phyloP scores from a whole-genome alignment of 371 early-diverging fungal genomes.

The Batkoa obscura region DNA sequence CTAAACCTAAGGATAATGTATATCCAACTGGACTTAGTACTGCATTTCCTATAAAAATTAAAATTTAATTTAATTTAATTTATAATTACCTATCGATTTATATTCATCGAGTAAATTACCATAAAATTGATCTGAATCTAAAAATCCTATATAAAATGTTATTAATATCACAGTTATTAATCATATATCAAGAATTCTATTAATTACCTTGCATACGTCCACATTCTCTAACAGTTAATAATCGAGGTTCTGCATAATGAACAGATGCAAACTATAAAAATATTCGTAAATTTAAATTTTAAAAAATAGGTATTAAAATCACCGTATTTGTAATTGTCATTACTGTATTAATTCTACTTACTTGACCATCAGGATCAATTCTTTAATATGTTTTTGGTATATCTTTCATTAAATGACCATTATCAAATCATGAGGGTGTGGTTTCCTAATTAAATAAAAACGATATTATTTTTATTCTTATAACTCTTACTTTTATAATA shows the following conservation, averaged over 20 bases:
- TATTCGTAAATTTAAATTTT: too few species aligned
- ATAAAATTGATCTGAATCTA: constrained; percentile 7
- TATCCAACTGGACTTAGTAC: too few species aligned
- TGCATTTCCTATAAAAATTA: too few species aligned
- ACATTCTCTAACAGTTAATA: constrained; percentile 9
- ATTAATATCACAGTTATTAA: background rate
- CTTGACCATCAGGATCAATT: constrained; percentile 3
- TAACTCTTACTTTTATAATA: too few species aligned
- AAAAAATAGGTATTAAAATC: background rate
- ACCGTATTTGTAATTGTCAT: background rate
- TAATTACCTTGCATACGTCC: constrained; percentile 9
- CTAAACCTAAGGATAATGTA: too few species aligned
- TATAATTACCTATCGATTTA: constrained; percentile 11
- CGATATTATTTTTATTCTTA: too few species aligned
- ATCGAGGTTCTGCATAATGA: constrained; percentile 8
- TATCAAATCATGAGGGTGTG: too few species aligned
- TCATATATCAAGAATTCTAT: too few species aligned
- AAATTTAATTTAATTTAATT: too few species aligned
- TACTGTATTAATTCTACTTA: background rate
- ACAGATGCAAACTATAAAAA: constrained; percentile 4
- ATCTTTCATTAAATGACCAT: too few species aligned
- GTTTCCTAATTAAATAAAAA: too few species aligned
- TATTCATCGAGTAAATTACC: constrained; percentile 6
- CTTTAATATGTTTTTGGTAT: background rate
- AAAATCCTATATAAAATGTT: constrained; percentile 7